Evolutionary conservation across 345 rosid genomes (phyloP).

Genomic region (Pistacia integerrima): DNA sequence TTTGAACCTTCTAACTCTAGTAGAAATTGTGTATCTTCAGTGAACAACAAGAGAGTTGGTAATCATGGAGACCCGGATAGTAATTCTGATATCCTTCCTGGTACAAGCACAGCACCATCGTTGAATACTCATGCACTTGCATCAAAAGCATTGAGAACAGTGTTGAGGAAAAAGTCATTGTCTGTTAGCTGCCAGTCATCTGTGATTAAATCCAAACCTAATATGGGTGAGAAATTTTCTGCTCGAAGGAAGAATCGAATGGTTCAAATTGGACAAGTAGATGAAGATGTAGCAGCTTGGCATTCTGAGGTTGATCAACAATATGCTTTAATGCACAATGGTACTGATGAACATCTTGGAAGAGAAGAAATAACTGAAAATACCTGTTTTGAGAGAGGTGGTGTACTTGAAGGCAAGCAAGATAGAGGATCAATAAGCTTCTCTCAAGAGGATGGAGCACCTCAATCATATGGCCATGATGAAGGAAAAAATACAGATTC

Average conservation of each 20-base stretch:
- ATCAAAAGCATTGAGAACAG: constrained; percentile 35
- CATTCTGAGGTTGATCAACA: constrained; percentile 45
- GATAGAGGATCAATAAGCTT: constrained; percentile 28
- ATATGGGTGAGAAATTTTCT: constrained; percentile 32
- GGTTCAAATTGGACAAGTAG: constrained; percentile 35
- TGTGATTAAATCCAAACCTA: constrained; percentile 30
- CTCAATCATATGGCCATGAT: constrained; percentile 23
- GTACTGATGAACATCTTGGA: constrained; percentile 29
- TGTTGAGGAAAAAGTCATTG: constrained; percentile 38
- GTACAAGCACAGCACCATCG: constrained; percentile 19
- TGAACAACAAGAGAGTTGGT: constrained; percentile 36
- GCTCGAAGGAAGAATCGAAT: constrained; percentile 33
- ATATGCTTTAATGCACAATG: constrained; percentile 36
- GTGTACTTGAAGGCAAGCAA: constrained; percentile 15
- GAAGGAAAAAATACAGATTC: constrained; percentile 28
- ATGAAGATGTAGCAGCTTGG: constrained; percentile 40
- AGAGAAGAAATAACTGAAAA: constrained; percentile 36
- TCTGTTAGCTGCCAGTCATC: constrained; percentile 36
- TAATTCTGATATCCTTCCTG: constrained; percentile 28
- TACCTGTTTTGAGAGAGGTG: constrained; percentile 29
- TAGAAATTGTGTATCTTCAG: constrained; percentile 34
- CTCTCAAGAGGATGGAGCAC: constrained; percentile 34
- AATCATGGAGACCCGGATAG: constrained; percentile 15
- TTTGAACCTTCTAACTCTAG: constrained; percentile 32
- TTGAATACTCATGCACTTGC: constrained; percentile 25